Base-by-base conservation (phyloP, 768 basidiomycete species). In the Hypholoma fasciculare region DNA sequence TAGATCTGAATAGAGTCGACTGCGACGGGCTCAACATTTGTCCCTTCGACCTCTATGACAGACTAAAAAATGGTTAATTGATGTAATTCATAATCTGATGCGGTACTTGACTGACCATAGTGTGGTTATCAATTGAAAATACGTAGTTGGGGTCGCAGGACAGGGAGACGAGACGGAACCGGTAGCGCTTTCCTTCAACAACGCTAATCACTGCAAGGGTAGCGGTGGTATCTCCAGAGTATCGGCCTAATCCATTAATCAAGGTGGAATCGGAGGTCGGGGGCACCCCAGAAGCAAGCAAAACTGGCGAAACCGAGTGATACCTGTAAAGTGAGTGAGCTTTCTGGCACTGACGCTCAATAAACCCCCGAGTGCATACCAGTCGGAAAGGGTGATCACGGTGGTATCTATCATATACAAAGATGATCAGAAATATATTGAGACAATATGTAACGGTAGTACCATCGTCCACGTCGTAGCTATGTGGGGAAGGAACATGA, bases 191-290 rank as follows among this genome's bases (percentile, higher is more conserved):
- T 11, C 70, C 71, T 7, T 65, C 52, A 6, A 65, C 39, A 34
- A 82, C 78, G n/a, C 63, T 72, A 16, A 80, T 64, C 1, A 78
- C 72, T 1, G 79, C 65, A 16, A 82, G 72, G 0, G 66, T 61
- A 5, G 72, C 64, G 0, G 61, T 50, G 16, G 77, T 71, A 2
- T 74, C 74, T 38, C 69, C 73, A 6, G 63, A 17, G 56, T 68
- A 78, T 36, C 80, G 77, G 16, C 82, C 82, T 13, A 72, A 66
- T 1, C 82, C 82, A 57, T 82, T 83, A 63, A 83, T 79, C 17
- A 82, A 63, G 0, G 75, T 75, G 1, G 75, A 54, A 53, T 73
- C 70, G 4, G 77, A 58, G 4, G 60, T 62, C n/a, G 74, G 71
- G 19, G 69, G 49, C 9, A 57, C 42, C 8, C 71, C 72, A 7